phyloP scores from a whole-genome alignment of 176 grass and related monocot genomes.

The Triticum urartu region DNA sequence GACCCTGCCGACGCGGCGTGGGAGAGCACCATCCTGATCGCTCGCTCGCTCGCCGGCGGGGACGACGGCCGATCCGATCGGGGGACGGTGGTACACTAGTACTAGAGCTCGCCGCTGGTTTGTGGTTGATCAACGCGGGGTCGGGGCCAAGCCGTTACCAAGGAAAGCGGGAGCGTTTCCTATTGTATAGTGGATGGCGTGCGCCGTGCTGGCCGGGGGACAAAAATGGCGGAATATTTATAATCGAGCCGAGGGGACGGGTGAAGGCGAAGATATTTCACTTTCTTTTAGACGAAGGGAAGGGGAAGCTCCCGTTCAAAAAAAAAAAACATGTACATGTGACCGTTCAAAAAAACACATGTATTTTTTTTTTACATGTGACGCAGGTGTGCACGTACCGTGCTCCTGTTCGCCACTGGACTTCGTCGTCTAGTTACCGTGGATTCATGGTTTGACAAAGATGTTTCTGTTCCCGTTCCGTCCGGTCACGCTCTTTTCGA shows the following conservation, averaged over 20 bases:
- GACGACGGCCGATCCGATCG: background rate
- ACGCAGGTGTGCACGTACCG: background rate
- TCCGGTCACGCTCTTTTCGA: background rate
- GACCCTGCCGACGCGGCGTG: constrained; percentile 26
- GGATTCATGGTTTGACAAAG: background rate
- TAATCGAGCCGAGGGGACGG: background rate
- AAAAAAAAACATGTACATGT: no score
- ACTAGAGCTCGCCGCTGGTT: no score
- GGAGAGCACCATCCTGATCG: constrained; percentile 59
- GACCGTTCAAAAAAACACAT: no score
- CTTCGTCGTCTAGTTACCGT: background rate
- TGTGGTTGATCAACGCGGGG: background rate
- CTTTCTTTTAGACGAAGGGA: background rate
- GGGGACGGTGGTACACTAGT: no score
- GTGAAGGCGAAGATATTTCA: background rate
- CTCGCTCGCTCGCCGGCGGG: background rate
- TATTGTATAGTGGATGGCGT: background rate
- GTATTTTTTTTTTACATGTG: background rate
- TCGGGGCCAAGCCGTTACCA: background rate
- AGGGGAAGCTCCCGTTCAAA: no score
- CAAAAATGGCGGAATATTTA: background rate
- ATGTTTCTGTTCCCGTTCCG: background rate
- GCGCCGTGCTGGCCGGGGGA: background rate
- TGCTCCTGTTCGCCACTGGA: background rate
- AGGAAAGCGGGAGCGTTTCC: background rate